phyloP scores from a whole-genome alignment of 2,329 filamentous ascomycete genomes.

The Orbilia quercus region DNA sequence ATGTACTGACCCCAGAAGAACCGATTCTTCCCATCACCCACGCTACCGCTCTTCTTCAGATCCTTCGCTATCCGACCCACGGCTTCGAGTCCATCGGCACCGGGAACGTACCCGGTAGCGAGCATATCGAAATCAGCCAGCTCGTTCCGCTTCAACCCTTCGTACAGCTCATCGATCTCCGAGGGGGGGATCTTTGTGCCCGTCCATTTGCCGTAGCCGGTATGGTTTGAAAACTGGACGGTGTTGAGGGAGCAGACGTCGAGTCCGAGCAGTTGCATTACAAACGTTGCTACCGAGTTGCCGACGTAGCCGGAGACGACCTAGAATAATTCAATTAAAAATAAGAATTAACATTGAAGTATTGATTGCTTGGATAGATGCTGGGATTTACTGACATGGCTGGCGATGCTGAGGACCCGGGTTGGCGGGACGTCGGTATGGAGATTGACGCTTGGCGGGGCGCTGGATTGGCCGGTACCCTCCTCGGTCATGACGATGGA shows the following conservation, averaged over 20 bases:
- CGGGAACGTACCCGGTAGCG: slow-evolving; percentile 93
- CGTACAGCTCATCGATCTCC: slow-evolving; percentile 85
- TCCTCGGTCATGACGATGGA: slow-evolving; percentile 29
- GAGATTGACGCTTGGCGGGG: slow-evolving; percentile 37
- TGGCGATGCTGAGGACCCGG: slow-evolving; percentile 51
- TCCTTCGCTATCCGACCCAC: slow-evolving; percentile 87
- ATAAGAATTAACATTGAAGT: too few relatives aligned
- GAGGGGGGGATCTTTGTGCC: slow-evolving; percentile 83
- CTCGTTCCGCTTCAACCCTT: slow-evolving; percentile 82
- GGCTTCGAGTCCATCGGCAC: slow-evolving; percentile 82
- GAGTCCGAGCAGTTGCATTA: slow-evolving; percentile 91
- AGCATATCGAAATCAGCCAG: slow-evolving; percentile 93
- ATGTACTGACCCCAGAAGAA: slow-evolving; percentile 82
- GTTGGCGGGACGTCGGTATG: slow-evolving; percentile 45
- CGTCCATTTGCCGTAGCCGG: slow-evolving; percentile 87
- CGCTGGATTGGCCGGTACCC: slow-evolving; percentile 16
- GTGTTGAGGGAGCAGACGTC: slow-evolving; percentile 96
- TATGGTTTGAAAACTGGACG: slow-evolving; percentile 98
- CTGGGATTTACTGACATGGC: slow-evolving; percentile 36
- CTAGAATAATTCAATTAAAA: slow-evolving; percentile 60
- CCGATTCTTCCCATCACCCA: slow-evolving; percentile 70
- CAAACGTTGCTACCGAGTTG: slow-evolving; percentile 95
- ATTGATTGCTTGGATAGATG: not conserved
- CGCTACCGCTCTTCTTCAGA: slow-evolving; percentile 73
- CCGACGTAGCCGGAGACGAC: slow-evolving; percentile 81